Evolutionary conservation across 306 rosid species (phyloP), one percentile per base, ranked within the genome.

Genomic region (Potentilla sterilis): DNA sequence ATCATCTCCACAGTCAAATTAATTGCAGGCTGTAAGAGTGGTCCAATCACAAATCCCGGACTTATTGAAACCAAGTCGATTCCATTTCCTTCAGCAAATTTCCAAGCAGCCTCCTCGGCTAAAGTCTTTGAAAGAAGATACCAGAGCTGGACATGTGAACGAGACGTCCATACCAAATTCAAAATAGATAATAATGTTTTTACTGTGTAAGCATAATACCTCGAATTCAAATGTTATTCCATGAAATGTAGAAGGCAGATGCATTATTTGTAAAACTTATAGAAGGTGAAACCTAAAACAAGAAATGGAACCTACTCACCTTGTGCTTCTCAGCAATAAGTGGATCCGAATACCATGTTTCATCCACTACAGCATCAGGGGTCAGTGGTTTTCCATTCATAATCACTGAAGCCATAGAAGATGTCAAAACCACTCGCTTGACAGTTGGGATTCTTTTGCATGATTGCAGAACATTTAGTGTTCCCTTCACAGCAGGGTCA

Each of bases 41-140:
- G 85, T 44, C 85, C 85, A 22, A 77, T 35, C 48, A 76, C 85
- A 52, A 67, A n/a, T 5, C 70, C 70, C 0, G 86, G 83, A 32
- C 79, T 71, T 6, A 83, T 69, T 6, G 83, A 14, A 0, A 83
- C 75, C 43, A 83, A 13, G 47, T 83, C 81, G 24, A 83, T 76
- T 4, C 71, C 75, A 37, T 79, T 79, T n/a, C 18, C 84, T 34
- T 76, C 24, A 2, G 80, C 74, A 41, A 79, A 83, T 47, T 51
- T 79, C 81, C 81, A 79, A 38, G 86, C 84, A 46, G 79, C 81
- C 19, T 83, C 77, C 70, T 83, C 86, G 7, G 86, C 86, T 47
- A 83, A 76, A 4, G 73, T 72, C 48, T 83, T 83, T 9, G 83
- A 72, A 61, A 78, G 74, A 18, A 14, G 0, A 19, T 75, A 79